phyloP scores from a whole-genome alignment of 225 moss, liverwort and hornwort genomes.

The Lunularia cruciata region DNA sequence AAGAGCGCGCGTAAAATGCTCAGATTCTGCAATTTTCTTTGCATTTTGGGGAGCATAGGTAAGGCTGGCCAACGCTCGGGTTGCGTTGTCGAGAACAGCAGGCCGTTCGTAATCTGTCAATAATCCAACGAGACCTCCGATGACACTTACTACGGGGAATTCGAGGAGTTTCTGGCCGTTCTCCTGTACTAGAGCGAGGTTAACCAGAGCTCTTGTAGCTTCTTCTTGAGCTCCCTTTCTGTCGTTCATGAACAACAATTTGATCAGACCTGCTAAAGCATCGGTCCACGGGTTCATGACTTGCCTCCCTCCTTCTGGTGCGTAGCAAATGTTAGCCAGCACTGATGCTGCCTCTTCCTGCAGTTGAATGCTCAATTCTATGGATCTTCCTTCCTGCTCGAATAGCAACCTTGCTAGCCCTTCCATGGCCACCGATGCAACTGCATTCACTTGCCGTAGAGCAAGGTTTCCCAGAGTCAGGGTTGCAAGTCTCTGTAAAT shows the following conservation, averaged over 20 bases:
- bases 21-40: conserved; percentile 16
- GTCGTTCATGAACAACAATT: conserved; percentile 10
- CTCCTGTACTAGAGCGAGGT: conserved; percentile 18
- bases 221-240: conserved; percentile 12
- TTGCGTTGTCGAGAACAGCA: conserved; percentile 14
- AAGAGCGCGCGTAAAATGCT: conserved; percentile 13
- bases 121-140: conserved; percentile 24
- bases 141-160: conserved; percentile 12
- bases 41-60: conserved; percentile 13
- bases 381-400: conserved; percentile 20
- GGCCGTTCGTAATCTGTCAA: not conserved
- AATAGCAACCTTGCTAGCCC: conserved; percentile 28
- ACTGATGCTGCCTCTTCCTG: conserved; percentile 43
- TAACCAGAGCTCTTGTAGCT: conserved; percentile 14
- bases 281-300: conserved; percentile 19
- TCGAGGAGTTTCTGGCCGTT: conserved; percentile 11
- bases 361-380: conserved; percentile 20
- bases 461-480: conserved; percentile 39
- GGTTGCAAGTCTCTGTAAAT: conserved; percentile 33
- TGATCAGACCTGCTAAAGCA: conserved; percentile 11
- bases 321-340: conserved; percentile 22
- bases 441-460: conserved; percentile 14
- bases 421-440: conserved; percentile 30
- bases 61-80: conserved; percentile 15
- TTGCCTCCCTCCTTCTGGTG: conserved; percentile 3